These are phyloP conservation scores for Argentina anserina DNA, from an alignment of 306 rosid species.

Conservation along the genomic window DNA sequence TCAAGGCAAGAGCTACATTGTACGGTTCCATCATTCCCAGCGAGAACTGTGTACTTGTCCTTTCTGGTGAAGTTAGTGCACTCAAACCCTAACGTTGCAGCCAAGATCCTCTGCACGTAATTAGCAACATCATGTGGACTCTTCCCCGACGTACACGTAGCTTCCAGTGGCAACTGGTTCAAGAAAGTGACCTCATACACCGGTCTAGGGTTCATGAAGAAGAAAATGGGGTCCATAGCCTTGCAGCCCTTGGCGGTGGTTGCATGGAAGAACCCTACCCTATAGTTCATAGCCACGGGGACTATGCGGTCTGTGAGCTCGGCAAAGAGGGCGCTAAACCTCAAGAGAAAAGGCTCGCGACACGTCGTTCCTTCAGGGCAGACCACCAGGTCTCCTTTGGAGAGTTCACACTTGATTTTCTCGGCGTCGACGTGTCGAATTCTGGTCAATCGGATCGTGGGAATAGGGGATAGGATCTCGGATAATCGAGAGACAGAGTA, in stretches of 20 bases:
- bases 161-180: constrained; percentile 80
- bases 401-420: constrained; percentile 48
- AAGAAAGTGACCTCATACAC: constrained; percentile 84
- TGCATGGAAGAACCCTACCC: constrained; percentile 92
- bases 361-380: constrained; percentile 98
- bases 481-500: constrained; percentile 82
- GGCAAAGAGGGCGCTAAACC: constrained; percentile 78
- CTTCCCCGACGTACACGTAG: constrained; percentile 81
- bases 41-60: constrained; percentile 82
- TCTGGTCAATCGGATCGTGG: constrained; percentile 67
- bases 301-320: constrained; percentile 88
- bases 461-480: constrained; percentile 82
- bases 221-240: constrained; percentile 75
- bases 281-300: constrained; percentile 91
- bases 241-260: constrained; percentile 94
- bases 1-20: constrained; percentile 41
- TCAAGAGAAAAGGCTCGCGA: constrained; percentile 80
- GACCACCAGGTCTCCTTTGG: constrained; percentile 72
- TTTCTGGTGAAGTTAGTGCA: constrained; percentile 83
- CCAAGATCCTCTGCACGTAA: constrained; percentile 84
- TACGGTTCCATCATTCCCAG: constrained; percentile 88
- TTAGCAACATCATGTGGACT: constrained; percentile 92
- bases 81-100: constrained; percentile 80
- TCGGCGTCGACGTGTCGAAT: constrained; percentile 61
- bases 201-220: constrained; percentile 95